Percentiles rank a stretch among this genome's conserved stretches.
phyloP scores from a whole-genome alignment of 148 eudicot genomes.

The Cornus controversa region DNA sequence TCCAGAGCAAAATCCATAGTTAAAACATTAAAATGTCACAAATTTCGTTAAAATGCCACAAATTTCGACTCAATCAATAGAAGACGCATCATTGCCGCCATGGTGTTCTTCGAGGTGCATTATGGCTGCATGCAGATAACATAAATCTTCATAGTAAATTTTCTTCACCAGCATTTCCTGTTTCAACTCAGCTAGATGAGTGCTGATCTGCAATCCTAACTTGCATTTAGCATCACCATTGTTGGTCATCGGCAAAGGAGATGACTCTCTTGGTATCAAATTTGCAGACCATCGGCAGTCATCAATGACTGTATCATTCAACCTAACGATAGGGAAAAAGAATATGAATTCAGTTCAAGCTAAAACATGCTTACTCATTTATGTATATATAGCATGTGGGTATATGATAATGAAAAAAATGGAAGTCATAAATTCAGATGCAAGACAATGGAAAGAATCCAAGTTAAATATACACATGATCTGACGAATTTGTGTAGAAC shows the following conservation, averaged over 20 bases:
- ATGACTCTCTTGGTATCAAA: constrained; percentile 7
- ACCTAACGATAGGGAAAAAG: constrained; percentile 9
- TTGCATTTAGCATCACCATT: constrained; percentile 11
- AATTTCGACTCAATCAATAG: background rate
- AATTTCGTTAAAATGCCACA: too few species aligned
- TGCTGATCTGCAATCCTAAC: constrained; percentile 21
- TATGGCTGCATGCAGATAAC: constrained; percentile 12
- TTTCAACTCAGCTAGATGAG: constrained; percentile 5
- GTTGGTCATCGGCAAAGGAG: background rate
- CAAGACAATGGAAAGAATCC: background rate
- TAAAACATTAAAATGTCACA: too few species aligned
- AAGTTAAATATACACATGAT: background rate
- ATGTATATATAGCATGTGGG: background rate
- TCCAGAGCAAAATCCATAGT: too few species aligned
- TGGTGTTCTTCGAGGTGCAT: constrained; percentile 25
- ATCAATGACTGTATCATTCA: constrained; percentile 15
- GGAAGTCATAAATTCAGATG: background rate
- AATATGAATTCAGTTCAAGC: background rate
- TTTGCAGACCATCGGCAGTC: constrained; percentile 23
- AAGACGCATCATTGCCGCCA: background rate
- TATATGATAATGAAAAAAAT: background rate
- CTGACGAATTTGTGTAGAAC: background rate
- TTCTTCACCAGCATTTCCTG: background rate
- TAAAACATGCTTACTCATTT: background rate
- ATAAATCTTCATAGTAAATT: constrained; percentile 21